Evolutionary conservation across 805 yeast species (phyloP), one percentile per base, ranked within the genome.

Genomic region (Metschnikowia gelsemii): DNA sequence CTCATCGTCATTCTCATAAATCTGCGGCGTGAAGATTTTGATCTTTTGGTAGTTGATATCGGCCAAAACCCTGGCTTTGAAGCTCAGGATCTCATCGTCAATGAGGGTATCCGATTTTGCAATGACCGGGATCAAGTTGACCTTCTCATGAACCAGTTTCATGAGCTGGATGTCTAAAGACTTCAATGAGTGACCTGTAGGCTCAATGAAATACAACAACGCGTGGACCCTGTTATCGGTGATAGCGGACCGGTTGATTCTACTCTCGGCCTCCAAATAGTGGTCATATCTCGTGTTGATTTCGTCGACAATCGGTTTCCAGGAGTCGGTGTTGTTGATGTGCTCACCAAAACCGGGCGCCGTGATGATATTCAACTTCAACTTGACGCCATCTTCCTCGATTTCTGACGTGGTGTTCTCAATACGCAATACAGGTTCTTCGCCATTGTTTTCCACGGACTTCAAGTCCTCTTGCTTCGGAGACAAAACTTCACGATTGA

Each of bases 21-120:
- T 70, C 23, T 80, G 83, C 21, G 98, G 97, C 52, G 76, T 68
- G 62, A 91, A 93, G 35, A 61, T 61, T 43, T 82, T 76, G 63
- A 93, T 87, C 20, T 80, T 79, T 59, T 88, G 90, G 59, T 75
- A 72, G 42, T 70, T 68, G 51, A 93, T 78, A 64, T 93, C 99
- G 47, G 79, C 84, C 49, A 79, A 68, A 52, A 93, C 83, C 58
- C 88, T 78, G 45, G 70, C 70, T 66, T 93, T 93, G 70, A 90
- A 91, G 47, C 70, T 75, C 19, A 59, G 61, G 51, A 88, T 78
- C 70, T 93, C 99, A 48, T 82, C 90, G 59, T 85, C 91, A 22
- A 96, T 84, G 59, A 93, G 71, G 38, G 95, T 87, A 66, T 93
- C 99, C 19, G 96, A 80, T 70, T 91, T 91, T 49, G 98, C 93